phyloP scores from a whole-genome alignment of 306 rosid species.

The Phaseolus lunatus region DNA sequence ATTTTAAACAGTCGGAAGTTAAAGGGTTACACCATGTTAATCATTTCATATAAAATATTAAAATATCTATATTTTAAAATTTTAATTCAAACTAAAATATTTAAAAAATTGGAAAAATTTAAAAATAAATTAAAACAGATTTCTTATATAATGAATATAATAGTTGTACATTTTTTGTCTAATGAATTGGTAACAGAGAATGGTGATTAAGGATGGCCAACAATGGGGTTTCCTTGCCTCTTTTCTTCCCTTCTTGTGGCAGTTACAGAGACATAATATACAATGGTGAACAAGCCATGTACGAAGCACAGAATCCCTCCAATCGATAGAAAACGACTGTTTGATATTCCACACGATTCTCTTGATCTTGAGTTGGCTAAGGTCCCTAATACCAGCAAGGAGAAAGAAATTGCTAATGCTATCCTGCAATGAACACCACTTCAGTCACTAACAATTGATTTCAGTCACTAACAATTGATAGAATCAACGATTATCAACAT shows the following conservation, averaged over 20 bases:
- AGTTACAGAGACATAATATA: constrained; percentile 60
- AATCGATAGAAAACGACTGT: constrained; percentile 61
- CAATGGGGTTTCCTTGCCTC: constrained; percentile 22
- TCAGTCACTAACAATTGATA: neutral
- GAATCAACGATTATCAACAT: neutral
- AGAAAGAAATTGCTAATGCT: constrained; percentile 53
- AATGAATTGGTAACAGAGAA: neutral
- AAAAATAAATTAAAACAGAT: too few species aligned
- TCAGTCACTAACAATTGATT: neutral
- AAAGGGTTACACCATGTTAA: too few species aligned
- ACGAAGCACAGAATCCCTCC: constrained; percentile 87
- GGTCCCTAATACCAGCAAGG: constrained; percentile 67
- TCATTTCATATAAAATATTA: too few species aligned
- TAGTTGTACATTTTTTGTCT: neutral
- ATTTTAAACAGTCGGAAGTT: too few species aligned
- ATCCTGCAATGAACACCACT: constrained; percentile 55
- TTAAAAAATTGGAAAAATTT: too few species aligned
- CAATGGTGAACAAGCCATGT: constrained; percentile 68
- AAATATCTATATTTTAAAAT: too few species aligned
- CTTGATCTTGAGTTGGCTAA: constrained; percentile 70
- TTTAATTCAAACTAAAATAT: too few species aligned
- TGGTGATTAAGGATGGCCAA: neutral
- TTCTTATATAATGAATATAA: too few species aligned
- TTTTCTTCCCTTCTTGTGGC: constrained; percentile 54
- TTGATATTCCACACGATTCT: constrained; percentile 65